Evolutionary conservation across 2,329 filamentous ascomycete genomes (phyloP).

Genomic region (Aspergillus pseudoviridinutans): DNA sequence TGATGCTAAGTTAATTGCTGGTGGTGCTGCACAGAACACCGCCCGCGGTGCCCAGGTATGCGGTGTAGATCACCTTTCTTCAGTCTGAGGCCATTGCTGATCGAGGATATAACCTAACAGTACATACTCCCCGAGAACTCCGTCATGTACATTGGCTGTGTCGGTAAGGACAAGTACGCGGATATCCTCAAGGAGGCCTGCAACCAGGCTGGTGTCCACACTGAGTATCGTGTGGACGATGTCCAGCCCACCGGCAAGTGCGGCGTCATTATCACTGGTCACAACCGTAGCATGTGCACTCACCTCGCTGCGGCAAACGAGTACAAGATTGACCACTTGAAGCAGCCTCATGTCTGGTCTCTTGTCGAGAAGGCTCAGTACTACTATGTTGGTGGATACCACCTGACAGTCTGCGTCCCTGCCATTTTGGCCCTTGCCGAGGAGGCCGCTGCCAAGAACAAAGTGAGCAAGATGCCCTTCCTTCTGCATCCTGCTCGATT

Average conservation of each 20-base stretch:
- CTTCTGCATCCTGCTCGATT: not conserved
- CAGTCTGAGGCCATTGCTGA: not conserved
- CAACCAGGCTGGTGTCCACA: slow-evolving; percentile 80
- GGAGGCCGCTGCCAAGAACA: slow-evolving; percentile 84
- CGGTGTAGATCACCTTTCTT: not conserved
- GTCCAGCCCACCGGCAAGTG: slow-evolving; percentile 84
- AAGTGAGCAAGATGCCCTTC: slow-evolving; percentile 47
- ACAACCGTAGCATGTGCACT: slow-evolving; percentile 91
- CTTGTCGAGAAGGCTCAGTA: slow-evolving; percentile 82
- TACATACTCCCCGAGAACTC: slow-evolving; percentile 89
- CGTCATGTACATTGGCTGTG: slow-evolving; percentile 88
- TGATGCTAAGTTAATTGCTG: slow-evolving; percentile 90
- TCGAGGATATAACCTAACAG: slow-evolving; percentile 34
- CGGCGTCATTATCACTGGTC: slow-evolving; percentile 93
- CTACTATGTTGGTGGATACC: slow-evolving; percentile 94
- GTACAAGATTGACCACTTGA: slow-evolving; percentile 92
- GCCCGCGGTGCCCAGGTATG: slow-evolving; percentile 79
- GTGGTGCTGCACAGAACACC: slow-evolving; percentile 95
- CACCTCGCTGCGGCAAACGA: slow-evolving; percentile 95
- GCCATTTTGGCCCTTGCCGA: slow-evolving; percentile 87
- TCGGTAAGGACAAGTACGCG: slow-evolving; percentile 93
- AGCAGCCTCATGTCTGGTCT: slow-evolving; percentile 85
- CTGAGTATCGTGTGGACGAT: slow-evolving; percentile 91
- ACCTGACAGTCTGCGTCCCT: slow-evolving; percentile 91
- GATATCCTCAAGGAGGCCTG: slow-evolving; percentile 83